phyloP scores from a whole-genome alignment of 1,284 basidiomycete genomes.

The Rhodotorula sp. region DNA sequence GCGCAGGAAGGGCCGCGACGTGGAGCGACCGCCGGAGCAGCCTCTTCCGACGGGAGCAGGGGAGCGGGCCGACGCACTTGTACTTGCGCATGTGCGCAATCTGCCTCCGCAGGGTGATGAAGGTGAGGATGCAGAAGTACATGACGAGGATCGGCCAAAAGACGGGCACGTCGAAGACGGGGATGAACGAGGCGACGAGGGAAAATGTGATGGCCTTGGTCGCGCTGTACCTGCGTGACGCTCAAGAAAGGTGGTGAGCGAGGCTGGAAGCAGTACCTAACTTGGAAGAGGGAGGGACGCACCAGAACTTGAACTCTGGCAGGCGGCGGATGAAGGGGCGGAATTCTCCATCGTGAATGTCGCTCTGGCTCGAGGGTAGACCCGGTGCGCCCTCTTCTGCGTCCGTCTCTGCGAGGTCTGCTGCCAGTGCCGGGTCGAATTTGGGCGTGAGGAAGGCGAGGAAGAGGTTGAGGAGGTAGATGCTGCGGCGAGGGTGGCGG shows the following conservation, averaged over 20 bases:
- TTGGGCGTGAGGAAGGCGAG: constrained; percentile 74
- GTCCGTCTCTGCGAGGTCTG: constrained; percentile 89
- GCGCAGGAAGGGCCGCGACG: background rate
- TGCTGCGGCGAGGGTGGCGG: constrained; percentile 48
- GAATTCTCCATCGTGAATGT: constrained; percentile 76
- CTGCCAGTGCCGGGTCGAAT: constrained; percentile 93
- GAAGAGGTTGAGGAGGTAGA: constrained; percentile 81
- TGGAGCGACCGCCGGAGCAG: background rate
- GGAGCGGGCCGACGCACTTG: constrained; percentile 63
- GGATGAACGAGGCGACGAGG: constrained; percentile 72
- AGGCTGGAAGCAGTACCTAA: too few species aligned
- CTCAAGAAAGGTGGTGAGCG: background rate
- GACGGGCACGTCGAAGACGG: constrained; percentile 87
- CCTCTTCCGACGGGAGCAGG: background rate
- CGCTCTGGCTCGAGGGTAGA: constrained; percentile 49
- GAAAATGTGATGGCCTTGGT: constrained; percentile 85
- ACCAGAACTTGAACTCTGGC: constrained; percentile 97
- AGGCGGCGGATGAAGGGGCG: constrained; percentile 92
- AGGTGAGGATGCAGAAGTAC: constrained; percentile 52
- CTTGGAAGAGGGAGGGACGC: constrained; percentile 46
- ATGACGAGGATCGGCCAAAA: constrained; percentile 97
- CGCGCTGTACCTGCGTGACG: constrained; percentile 72
- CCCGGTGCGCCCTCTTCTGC: constrained; percentile 84
- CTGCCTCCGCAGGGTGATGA: constrained; percentile 53
- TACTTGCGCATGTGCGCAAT: constrained; percentile 93